These are phyloP conservation scores for Lablab purpureus DNA, from an alignment of 306 rosid species.

Conservation along the genomic window DNA sequence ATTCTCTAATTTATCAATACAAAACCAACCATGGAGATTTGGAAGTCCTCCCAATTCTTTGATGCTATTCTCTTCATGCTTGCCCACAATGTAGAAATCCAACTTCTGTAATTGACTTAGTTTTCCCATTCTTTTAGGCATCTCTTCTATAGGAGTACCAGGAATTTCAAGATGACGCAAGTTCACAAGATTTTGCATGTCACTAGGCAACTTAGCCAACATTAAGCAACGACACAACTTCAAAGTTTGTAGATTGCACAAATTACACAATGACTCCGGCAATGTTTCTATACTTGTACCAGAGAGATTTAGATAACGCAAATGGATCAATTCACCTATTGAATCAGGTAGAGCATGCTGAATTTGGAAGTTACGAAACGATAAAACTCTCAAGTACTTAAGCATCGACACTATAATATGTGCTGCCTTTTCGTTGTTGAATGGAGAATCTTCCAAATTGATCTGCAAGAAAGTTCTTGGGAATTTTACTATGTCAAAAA, in stretches of 20 bases:
- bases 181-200: not conserved
- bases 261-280: not conserved
- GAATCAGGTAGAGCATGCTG: not conserved
- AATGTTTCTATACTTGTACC: not conserved
- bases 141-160: not conserved
- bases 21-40: not conserved
- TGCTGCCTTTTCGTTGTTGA: not conserved
- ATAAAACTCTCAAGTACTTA: not conserved
- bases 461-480: not conserved
- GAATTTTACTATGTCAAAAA: not conserved
- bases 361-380: not conserved
- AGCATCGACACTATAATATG: not conserved
- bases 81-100: not conserved
- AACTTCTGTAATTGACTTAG: not conserved
- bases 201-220: not conserved
- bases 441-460: not conserved
- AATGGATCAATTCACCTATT: not conserved
- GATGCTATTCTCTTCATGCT: not conserved
- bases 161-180: not conserved
- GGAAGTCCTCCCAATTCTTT: not conserved
- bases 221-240: accelerated
- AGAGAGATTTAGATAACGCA: not conserved
- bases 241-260: slow-evolving; percentile 4
- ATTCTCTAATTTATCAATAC: not conserved
- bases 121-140: not conserved